Percentiles rank a stretch among this genome's conserved stretches.
These are phyloP conservation scores for Erigeron philadelphicus DNA, from an alignment of 140 eudicot species.

Conservation along the genomic window DNA sequence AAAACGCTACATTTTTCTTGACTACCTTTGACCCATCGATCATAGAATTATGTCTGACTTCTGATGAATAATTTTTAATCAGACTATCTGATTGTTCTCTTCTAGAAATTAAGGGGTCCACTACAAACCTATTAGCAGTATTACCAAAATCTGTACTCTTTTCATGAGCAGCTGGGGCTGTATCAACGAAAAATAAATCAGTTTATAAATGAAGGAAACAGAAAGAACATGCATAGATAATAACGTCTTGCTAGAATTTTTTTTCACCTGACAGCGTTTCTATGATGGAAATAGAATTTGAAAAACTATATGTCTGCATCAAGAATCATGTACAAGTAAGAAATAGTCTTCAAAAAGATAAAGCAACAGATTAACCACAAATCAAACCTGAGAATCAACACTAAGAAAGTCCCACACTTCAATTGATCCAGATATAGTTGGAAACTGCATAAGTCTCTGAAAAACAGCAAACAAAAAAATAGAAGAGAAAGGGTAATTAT, in stretches of 20 bases:
- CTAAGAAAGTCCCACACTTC: conserved; percentile 99
- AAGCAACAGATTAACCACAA: conserved; percentile 23
- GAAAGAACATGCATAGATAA: not conserved
- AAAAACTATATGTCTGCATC: conserved; percentile 78
- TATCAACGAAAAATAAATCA: conserved; percentile 29
- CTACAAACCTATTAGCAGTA: conserved; percentile 22
- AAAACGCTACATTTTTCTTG: conserved; percentile 28
- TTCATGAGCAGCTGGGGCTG: conserved; percentile 31
- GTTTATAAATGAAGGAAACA: too few relatives aligned
- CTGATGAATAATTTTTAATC: conserved; percentile 39
- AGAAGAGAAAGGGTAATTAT: conserved; percentile 2
- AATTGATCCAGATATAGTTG: conserved; percentile 86
- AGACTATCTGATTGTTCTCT: conserved; percentile 36
- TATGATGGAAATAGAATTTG: conserved; percentile 74
- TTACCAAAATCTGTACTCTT: conserved; percentile 35
- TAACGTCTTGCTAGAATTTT: not conserved
- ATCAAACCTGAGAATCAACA: conserved; percentile 95
- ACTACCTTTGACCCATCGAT: conserved; percentile 37
- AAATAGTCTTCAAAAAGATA: conserved; percentile 11
- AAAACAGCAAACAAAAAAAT: conserved; percentile 17
- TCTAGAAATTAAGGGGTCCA: conserved; percentile 37
- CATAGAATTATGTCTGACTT: conserved; percentile 28
- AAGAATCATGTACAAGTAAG: conserved; percentile 21
- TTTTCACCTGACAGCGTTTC: conserved; percentile 73
- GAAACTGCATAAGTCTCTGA: conserved; percentile 87